Evolutionary conservation across 2,329 filamentous ascomycete species (phyloP), one percentile per base, ranked within the genome.

Genomic region (Pestalotiopsis sp.): DNA sequence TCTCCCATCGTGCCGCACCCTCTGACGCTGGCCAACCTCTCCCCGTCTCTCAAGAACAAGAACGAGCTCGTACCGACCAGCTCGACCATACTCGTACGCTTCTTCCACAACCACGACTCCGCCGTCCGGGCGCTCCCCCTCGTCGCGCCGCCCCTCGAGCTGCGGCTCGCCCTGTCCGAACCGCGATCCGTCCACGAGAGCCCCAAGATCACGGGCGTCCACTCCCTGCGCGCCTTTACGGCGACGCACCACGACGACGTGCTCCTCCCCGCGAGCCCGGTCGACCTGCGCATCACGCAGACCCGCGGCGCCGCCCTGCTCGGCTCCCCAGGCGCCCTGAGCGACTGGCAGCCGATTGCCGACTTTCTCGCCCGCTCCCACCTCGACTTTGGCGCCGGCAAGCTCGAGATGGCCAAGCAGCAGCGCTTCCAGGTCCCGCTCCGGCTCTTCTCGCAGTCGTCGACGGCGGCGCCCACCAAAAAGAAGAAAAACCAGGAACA

Each of bases 261-360:
- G 3, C 74, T 87, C 45, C 78, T 87, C 3, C 86, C 87, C 1
- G 67, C 73, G 0, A 77, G 81, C 39, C 78, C 77, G 62, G 82
- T 88, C 63, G 87, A 89, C 71, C 74, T 85, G 49, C 85, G 85
- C 55, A 69, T 88, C 58, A 76, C 76, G 2, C 83, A 85, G 74
- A 74, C 75, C 20, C 75, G 79, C 5, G 77, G 79, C 49, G 76
- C 73, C 67, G 64, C 70, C 20, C 74, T 84, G 13, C 67, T 70
- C 12, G 77, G 75, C 38, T n/a, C 69, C 45, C 72, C 80, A 20
- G 68, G 64, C 27, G 64, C 76, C 11, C 69, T 79, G 4, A 65
- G 71, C 2, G 49, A 69, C 45, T 79, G 78, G 75, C 70, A 74
- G 36, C 76, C 81, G 0, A 71, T 89, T 12, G 72, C 75, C 38